Conservation (phyloP, 805 yeast genomes). For the Jamesozyma spencerorum region DNA sequence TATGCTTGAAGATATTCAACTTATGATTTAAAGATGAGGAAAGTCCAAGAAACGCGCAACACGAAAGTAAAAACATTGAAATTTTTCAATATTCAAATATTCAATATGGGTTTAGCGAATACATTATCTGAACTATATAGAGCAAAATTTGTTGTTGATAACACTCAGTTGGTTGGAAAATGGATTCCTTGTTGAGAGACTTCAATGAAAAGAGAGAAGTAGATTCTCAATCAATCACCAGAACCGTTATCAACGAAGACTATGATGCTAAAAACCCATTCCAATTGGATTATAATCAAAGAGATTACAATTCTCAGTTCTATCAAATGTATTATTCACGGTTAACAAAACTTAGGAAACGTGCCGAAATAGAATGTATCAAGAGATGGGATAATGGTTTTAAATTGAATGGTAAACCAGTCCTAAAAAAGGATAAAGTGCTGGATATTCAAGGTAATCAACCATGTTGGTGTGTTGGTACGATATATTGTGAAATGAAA, state of each 20-base stretch:
- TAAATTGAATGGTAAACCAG: slow-evolving; percentile 30
- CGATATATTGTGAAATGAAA: slow-evolving; percentile 74
- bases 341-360: slow-evolving; percentile 38
- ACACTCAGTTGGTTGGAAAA: too few species aligned
- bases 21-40: too few species aligned
- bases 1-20: too few species aligned
- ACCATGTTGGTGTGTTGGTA: slow-evolving; percentile 76
- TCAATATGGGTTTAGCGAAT: background rate
- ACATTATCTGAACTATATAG: too few species aligned
- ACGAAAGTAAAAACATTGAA: slow-evolving; percentile 1
- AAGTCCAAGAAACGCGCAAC: too few species aligned
- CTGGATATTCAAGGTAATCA: slow-evolving; percentile 35
- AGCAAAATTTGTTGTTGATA: too few species aligned
- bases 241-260: slow-evolving; percentile 12
- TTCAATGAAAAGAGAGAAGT: slow-evolving; percentile 10
- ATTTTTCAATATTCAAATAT: background rate
- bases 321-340: slow-evolving; percentile 49
- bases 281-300: slow-evolving; percentile 21
- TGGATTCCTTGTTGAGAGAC: slow-evolving; percentile 10
- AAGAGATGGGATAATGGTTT: slow-evolving; percentile 50
- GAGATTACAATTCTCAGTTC: slow-evolving; percentile 49
- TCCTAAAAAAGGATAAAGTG: slow-evolving; percentile 35
- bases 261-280: slow-evolving; percentile 15
- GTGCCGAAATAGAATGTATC: slow-evolving; percentile 38
- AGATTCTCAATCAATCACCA: slow-evolving; percentile 10